Evolutionary conservation across 2,329 filamentous ascomycete species (phyloP), one percentile per base, ranked within the genome.

Genomic region (Penicillium vulpinum): DNA sequence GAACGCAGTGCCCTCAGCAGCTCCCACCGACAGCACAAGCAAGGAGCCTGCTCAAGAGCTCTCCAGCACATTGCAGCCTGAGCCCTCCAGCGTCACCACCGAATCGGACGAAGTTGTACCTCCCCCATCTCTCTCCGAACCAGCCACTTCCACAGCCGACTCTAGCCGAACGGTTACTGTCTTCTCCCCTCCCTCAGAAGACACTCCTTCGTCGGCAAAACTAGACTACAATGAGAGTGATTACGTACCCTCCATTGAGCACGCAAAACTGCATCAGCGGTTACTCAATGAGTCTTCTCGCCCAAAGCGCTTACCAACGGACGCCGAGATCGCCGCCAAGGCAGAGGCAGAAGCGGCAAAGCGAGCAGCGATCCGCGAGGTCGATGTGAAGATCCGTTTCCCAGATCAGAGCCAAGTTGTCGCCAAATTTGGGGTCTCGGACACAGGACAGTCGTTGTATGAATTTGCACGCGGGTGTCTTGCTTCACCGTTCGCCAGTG

Each of bases 321-420:
- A 97, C 74, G 85, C 85, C 33, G 93, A 97, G 70, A 79, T 95
- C 11, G 88, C 86, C 35, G 86, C 87, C 24, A 85, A 87, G 62
- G 87, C 86, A 33, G 80, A 84, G 5, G 86, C 84, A 22, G 85
- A 88, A 51, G 83, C 84, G 45, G 85, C 87, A 29, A 87, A 81
- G 61, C 78, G 92, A 1, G 83, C 87, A 5, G 81, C 83, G 5
- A 81, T 92, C 58, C 85, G 83, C 49, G 84, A 85, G 31, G 84
- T 96, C 31, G 82, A 85, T 28, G 81, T 97, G 61, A 91, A 90
- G 62, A 84, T 97, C 47, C 88, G 92, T 26, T 92, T 97, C 65
- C 93, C 93, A 0, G 92, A 97, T 70, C 90, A 92, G 65, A 89
- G 87, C 56, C 86, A 88, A 51, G 85, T 92, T 31, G 85, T 91